These are phyloP conservation scores for Cyclocybe cylindracea DNA, from an alignment of 768 basidiomycete genomes.

Conservation along the genomic window DNA sequence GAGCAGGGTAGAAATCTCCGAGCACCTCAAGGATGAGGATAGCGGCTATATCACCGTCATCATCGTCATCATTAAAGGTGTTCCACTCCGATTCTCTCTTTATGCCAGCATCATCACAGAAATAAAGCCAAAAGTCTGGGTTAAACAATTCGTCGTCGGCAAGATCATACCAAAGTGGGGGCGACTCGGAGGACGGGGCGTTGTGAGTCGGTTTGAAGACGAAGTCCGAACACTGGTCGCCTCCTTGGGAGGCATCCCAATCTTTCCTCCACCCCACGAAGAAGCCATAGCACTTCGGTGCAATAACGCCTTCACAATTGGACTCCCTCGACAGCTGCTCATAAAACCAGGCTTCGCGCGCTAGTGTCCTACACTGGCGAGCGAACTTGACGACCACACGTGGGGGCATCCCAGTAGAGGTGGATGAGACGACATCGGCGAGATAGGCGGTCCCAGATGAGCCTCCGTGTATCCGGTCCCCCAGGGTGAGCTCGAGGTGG, in stretches of 20 bases:
- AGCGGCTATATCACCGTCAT: neutral
- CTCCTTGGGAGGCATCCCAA: no score
- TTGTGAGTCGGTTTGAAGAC: no score
- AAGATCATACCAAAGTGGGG: no score
- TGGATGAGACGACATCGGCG: neutral
- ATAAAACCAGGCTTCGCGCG: constrained; percentile 3
- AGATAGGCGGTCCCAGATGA: neutral
- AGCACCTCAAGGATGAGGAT: neutral
- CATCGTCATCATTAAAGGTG: neutral
- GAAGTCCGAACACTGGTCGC: no score
- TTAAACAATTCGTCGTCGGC: no score
- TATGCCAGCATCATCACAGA: neutral
- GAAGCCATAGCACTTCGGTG: neutral
- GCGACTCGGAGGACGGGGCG: no score
- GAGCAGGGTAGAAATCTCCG: neutral
- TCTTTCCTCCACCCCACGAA: neutral
- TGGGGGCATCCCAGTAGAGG: neutral
- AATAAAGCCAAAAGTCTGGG: neutral
- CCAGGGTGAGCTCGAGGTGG: neutral
- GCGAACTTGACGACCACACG: neutral
- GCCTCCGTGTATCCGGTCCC: neutral
- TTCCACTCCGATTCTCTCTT: neutral
- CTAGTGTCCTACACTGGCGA: neutral
- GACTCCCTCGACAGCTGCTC: neutral
- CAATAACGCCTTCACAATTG: neutral